phyloP scores from a whole-genome alignment of 2,329 filamentous ascomycete genomes.

The Penicillium sp. region DNA sequence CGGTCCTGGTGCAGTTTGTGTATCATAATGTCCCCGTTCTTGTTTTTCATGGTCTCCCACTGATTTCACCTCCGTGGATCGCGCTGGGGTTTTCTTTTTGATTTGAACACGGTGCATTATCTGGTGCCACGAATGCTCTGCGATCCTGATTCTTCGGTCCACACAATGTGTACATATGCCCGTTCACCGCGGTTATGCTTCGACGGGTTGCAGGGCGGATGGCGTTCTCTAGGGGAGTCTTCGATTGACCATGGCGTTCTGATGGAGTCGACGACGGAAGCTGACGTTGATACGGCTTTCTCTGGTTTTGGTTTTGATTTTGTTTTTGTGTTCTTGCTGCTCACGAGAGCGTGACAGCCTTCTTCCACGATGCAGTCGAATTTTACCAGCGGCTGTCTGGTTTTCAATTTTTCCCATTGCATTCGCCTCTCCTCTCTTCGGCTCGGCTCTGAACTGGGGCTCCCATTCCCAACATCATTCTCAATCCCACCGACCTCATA shows the following conservation, averaged over 20 bases:
- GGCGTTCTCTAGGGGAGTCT: constrained; percentile 21
- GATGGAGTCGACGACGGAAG: constrained; percentile 8
- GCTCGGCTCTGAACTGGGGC: neutral
- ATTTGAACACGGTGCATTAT: constrained; percentile 19
- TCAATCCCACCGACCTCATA: neutral
- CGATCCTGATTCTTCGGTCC: constrained; percentile 1
- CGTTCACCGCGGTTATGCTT: constrained; percentile 12
- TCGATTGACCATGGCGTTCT: constrained; percentile 20
- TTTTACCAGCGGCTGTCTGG: neutral
- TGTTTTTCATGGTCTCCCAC: constrained; percentile 7
- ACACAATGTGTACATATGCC: constrained; percentile 21
- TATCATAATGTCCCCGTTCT: constrained; percentile 31
- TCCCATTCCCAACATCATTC: neutral
- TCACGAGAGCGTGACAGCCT: neutral
- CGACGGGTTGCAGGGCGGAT: constrained; percentile 14
- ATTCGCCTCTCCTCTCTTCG: neutral
- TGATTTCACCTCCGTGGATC: constrained; percentile 6
- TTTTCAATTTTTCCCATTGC: neutral
- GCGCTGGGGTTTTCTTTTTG: constrained; percentile 6
- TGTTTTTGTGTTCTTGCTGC: neutral
- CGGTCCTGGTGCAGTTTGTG: constrained; percentile 24
- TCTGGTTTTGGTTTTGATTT: neutral
- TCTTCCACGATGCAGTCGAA: neutral
- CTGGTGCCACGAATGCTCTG: constrained; percentile 13
- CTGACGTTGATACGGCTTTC: constrained; percentile 3